Evolutionary conservation across 106 monocot genomes (phyloP), one percentile per base, ranked within the genome.

Genomic region (Hemerocallis citrina): DNA sequence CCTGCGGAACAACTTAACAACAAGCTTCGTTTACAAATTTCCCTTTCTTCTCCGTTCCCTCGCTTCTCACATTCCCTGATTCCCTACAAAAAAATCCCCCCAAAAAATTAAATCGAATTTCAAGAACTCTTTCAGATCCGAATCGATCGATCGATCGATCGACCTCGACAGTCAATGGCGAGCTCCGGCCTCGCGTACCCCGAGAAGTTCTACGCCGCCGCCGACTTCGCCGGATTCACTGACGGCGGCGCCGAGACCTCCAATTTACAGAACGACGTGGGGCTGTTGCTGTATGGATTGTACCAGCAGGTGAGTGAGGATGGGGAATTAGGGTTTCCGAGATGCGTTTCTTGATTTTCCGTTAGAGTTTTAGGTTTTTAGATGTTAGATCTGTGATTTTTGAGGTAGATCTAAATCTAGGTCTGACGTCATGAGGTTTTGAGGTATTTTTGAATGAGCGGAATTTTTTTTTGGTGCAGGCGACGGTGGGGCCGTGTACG

Each of bases 171-270:
- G n/a, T 14, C 63, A 47, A 48, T 63, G 67, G 40, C 55, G 24
- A 72, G 68, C 79, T 72, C 79, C 64, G 68, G 79, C 35, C 64
- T 74, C 39, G 72, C 79, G 1, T 85, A 85, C 79, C 85, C 79
- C 22, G 85, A 80, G 20, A 55, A 73, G 36, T 85, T 85, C 63
- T 68, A 70, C 62, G 79, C 85, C n/a, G 85, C 85, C 17, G 79
- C 85, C 6, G 59, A 76, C 19, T 85, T 73, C 66, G 79, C 62
- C 19, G 85, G 85, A 16, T 73, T 80, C 58, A 70, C 69, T 35
- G 73, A 65, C n/a, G n/a, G n/a, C 39, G 62, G 34, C 19, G 17
- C 37, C 41, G 48, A 56, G 31, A n/a, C 34, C 61, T 79, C 84
- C 21, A 63, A 55, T 35, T 84, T 84, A 72, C 64, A 50, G 54